phyloP scores from a whole-genome alignment of 2,329 filamentous ascomycete species.

The Aspergillus proliferans region DNA sequence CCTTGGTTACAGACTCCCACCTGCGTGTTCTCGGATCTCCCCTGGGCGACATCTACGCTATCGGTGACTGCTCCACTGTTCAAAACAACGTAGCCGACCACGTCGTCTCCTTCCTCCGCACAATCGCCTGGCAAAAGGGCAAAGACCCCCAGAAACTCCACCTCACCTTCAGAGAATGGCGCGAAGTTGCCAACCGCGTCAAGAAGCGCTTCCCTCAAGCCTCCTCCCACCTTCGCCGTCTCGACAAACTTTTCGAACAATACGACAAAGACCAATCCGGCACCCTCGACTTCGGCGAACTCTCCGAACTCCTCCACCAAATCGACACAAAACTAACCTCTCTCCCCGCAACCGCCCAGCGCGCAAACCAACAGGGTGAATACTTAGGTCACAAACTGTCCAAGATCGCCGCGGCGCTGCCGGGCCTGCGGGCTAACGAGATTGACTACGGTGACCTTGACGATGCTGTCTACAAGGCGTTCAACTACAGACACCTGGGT shows the following conservation, averaged over 20 bases:
- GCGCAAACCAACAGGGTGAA: constrained; percentile 89
- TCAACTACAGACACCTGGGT: constrained; percentile 88
- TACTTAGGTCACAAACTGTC: constrained; percentile 94
- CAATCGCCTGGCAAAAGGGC: constrained; percentile 83
- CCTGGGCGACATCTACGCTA: constrained; percentile 89
- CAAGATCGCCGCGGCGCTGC: constrained; percentile 71
- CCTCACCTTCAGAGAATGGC: constrained; percentile 84
- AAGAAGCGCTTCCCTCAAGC: constrained; percentile 89
- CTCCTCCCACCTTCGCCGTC: constrained; percentile 72
- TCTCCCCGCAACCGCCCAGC: constrained; percentile 88
- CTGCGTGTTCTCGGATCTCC: constrained; percentile 83
- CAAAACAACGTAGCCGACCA: constrained; percentile 96
- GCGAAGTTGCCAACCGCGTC: constrained; percentile 72
- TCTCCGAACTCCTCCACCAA: constrained; percentile 78
- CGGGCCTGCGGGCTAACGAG: constrained; percentile 71
- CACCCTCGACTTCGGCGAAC: constrained; percentile 88
- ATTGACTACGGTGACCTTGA: constrained; percentile 85
- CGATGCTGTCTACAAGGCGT: constrained; percentile 85
- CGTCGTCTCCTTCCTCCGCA: constrained; percentile 82
- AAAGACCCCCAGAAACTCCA: constrained; percentile 83
- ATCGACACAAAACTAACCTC: constrained; percentile 95
- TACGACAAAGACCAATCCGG: constrained; percentile 93
- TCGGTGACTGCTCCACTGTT: constrained; percentile 92
- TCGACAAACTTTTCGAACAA: constrained; percentile 83
- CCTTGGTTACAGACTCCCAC: constrained; percentile 90